These are phyloP conservation scores for Cladosporium velox DNA, from an alignment of 2,329 filamentous ascomycete genomes.

Conservation along the genomic window DNA sequence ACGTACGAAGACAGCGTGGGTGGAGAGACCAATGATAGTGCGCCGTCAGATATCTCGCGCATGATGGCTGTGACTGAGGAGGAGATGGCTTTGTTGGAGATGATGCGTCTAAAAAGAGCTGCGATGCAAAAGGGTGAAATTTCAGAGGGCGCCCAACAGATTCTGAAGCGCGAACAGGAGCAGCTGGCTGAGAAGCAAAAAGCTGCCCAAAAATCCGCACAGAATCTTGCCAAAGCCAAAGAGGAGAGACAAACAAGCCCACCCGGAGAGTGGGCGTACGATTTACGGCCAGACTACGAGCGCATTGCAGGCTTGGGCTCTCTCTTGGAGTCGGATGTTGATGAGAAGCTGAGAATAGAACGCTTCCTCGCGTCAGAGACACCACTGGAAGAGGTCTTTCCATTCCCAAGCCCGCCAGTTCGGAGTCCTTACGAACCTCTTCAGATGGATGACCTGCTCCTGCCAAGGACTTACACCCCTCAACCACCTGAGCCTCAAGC, in stretches of 20 bases:
- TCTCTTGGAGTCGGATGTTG: slow-evolving; percentile 34
- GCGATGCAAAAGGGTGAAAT: slow-evolving; percentile 47
- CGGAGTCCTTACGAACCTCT: not conserved
- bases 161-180: slow-evolving; percentile 38
- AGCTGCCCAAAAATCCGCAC: slow-evolving; percentile 28
- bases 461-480: slow-evolving; percentile 18
- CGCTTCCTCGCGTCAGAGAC: slow-evolving; percentile 30
- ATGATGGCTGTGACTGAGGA: slow-evolving; percentile 53
- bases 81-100: slow-evolving; percentile 51
- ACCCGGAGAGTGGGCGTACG: slow-evolving; percentile 11
- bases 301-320: slow-evolving; percentile 30
- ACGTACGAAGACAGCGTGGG: slow-evolving; percentile 16
- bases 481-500: slow-evolving; percentile 1
- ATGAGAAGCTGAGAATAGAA: slow-evolving; percentile 33
- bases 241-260: slow-evolving; percentile 21
- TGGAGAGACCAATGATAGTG: slow-evolving; percentile 22
- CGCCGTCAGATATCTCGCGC: slow-evolving; percentile 28
- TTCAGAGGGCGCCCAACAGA: slow-evolving; percentile 41
- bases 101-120: slow-evolving; percentile 53
- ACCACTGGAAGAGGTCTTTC: slow-evolving; percentile 15
- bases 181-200: slow-evolving; percentile 28
- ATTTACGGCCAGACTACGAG: slow-evolving; percentile 9
- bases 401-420: slow-evolving; percentile 9
- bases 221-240: slow-evolving; percentile 28
- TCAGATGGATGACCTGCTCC: slow-evolving; percentile 10